These are phyloP conservation scores for Suhomyces prunicola DNA, from an alignment of 805 yeast genomes.

Conservation along the genomic window DNA sequence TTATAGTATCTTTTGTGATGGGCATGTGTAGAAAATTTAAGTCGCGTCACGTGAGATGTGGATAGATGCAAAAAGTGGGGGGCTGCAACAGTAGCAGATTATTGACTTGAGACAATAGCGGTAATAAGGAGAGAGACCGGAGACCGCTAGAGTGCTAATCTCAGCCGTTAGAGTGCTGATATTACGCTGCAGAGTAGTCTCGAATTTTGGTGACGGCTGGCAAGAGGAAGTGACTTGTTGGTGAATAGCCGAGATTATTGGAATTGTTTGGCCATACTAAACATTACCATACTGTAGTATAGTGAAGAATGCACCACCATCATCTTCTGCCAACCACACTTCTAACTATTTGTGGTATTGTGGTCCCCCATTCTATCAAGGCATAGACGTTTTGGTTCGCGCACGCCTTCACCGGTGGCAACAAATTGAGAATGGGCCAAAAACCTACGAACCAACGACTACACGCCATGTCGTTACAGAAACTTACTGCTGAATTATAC, in stretches of 20 bases:
- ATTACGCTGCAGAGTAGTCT: too few species aligned
- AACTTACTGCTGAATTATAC: constrained; percentile 67
- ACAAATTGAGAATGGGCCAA: not conserved
- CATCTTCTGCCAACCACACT: not conserved
- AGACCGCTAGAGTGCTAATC: too few species aligned
- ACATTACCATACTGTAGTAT: too few species aligned
- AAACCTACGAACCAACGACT: not conserved
- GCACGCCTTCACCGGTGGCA: constrained; percentile 3
- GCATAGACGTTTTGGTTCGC: not conserved
- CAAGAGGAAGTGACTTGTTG: too few species aligned
- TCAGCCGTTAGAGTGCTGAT: too few species aligned
- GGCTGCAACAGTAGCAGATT: not conserved
- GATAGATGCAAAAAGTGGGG: not conserved
- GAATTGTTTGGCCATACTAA: too few species aligned
- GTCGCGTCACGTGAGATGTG: not conserved
- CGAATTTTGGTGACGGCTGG: too few species aligned
- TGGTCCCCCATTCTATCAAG: not conserved
- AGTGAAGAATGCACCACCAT: too few species aligned
- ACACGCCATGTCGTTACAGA: constrained; percentile 54
- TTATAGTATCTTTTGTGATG: not conserved
- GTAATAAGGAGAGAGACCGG: too few species aligned
- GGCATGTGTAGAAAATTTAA: not conserved
- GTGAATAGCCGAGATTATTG: too few species aligned
- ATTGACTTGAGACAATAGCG: too few species aligned
- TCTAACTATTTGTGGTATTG: not conserved